Evolutionary conservation across 2,329 filamentous ascomycete genomes (phyloP), one percentile per base, ranked within the genome.

Genomic region (Cladosporium sp.): DNA sequence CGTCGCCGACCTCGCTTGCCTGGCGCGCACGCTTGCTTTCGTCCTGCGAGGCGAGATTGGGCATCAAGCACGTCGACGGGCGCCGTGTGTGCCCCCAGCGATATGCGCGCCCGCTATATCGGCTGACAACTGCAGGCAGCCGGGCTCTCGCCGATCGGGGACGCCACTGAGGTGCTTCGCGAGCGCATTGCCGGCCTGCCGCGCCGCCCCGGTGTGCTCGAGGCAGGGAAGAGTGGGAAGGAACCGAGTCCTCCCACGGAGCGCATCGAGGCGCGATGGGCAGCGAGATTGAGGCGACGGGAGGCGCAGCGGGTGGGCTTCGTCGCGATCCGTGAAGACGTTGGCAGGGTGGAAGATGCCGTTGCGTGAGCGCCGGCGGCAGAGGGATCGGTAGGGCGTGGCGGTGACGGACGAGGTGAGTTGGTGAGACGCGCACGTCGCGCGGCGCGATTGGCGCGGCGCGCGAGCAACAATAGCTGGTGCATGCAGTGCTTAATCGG

Each of bases 291-390:
- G 46, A 38, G 46, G 46, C 42, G 46, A 49, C 46, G 46, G 46
- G 37, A 49, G 42, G 10, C n/a, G 40, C 40, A 38, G 35, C 35
- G 35, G 35, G 11, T 13, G 16, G 35, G 46, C 46, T 49, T 42
- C 46, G 37, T 43, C 37, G 46, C 46, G 46, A 18, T 49, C 46
- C 46, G 46, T 49, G 46, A 49, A 49, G 46, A 46, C 43, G 22
- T 28, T 28, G 22, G 22, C 22, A 14, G 13, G 16, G 16, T 49
- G 46, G 46, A 22, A 49, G 14, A 19, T 49, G 37, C 46, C 46
- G 46, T 41, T 41, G 46, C 18, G n/a, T 28, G 34, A 38, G 33
- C 44, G 44, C 33, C 38, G 44, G 38, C 44, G 44, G 44, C 34
- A 14, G 22, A 28, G 22, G 22, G 22, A 28, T 5, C 22, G 22